phyloP scores from a whole-genome alignment of 148 eudicot genomes.

The Amaranthus hypochondriacus region DNA sequence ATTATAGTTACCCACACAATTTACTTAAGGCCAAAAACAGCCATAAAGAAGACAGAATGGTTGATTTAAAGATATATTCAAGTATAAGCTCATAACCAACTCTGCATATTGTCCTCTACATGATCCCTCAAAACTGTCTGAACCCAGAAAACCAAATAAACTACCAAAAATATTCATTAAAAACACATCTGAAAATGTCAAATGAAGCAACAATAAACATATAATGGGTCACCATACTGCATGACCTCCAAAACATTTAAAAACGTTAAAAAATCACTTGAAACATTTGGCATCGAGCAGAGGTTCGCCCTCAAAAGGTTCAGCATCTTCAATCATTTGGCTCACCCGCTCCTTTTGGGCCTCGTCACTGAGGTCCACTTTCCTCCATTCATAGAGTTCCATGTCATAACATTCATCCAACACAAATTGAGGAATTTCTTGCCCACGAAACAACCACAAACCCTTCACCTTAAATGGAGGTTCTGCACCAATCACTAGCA shows the following conservation, averaged over 20 bases:
- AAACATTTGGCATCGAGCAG: slow-evolving; percentile 43
- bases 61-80: too few relatives aligned
- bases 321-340: slow-evolving; percentile 43
- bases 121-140: too few relatives aligned
- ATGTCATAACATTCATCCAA: slow-evolving; percentile 47
- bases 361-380: slow-evolving; percentile 38
- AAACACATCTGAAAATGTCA: too few relatives aligned
- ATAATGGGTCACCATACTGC: neutral
- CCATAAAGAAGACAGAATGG: too few relatives aligned
- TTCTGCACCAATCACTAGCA: slow-evolving; percentile 37
- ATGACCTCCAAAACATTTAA: neutral
- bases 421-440: slow-evolving; percentile 41
- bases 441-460: slow-evolving; percentile 43
- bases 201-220: too few relatives aligned
- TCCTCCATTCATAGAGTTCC: slow-evolving; percentile 46
- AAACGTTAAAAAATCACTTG: slow-evolving; percentile 26
- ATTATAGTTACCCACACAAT: too few relatives aligned
- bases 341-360: slow-evolving; percentile 40
- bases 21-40: too few relatives aligned
- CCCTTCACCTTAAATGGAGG: slow-evolving; percentile 43
- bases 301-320: slow-evolving; percentile 41
- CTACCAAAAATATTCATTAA: too few relatives aligned
- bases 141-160: too few relatives aligned
- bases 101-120: too few relatives aligned
- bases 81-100: too few relatives aligned